These are phyloP conservation scores for Orbilia quercus DNA, from an alignment of 2,329 filamentous ascomycete species.

Conservation along the genomic window DNA sequence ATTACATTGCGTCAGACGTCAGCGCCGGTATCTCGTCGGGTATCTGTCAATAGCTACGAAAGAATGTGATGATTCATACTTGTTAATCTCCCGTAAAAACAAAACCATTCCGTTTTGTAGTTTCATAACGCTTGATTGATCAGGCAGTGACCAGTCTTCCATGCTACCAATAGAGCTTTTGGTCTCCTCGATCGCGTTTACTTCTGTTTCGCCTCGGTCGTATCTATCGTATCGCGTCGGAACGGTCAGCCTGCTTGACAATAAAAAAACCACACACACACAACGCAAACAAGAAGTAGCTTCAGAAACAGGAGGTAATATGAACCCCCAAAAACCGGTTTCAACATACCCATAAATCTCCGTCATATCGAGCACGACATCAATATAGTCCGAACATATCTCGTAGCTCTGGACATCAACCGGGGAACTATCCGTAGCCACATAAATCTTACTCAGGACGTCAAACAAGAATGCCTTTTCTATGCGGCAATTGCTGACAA, in stretches of 20 bases:
- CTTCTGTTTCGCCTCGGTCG: conserved; percentile 68
- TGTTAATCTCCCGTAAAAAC: conserved; percentile 75
- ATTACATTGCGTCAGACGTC: too few relatives aligned
- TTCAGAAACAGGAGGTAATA: too few relatives aligned
- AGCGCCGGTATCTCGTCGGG: too few relatives aligned
- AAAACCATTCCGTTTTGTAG: conserved; percentile 77
- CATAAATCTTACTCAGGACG: conserved; percentile 97
- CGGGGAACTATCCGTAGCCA: conserved; percentile 91
- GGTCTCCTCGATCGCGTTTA: conserved; percentile 62
- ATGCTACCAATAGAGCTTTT: conserved; percentile 50
- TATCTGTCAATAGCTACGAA: too few relatives aligned
- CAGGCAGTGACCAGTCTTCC: conserved; percentile 66
- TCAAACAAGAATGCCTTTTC: conserved; percentile 99
- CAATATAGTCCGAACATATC: conserved; percentile 98
- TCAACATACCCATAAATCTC: conserved; percentile 88
- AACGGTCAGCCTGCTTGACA: conserved; percentile 25
- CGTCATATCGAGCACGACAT: conserved; percentile 96
- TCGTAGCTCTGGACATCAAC: conserved; percentile 97
- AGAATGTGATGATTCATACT: conserved; percentile 61
- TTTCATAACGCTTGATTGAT: conserved; percentile 74
- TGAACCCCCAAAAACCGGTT: neutral
- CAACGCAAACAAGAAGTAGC: too few relatives aligned
- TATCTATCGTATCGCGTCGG: conserved; percentile 58
- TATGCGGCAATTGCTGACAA: conserved; percentile 92
- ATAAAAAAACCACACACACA: too few relatives aligned